phyloP scores from a whole-genome alignment of 371 early-diverging fungal species.

The Mortierella sp. region DNA sequence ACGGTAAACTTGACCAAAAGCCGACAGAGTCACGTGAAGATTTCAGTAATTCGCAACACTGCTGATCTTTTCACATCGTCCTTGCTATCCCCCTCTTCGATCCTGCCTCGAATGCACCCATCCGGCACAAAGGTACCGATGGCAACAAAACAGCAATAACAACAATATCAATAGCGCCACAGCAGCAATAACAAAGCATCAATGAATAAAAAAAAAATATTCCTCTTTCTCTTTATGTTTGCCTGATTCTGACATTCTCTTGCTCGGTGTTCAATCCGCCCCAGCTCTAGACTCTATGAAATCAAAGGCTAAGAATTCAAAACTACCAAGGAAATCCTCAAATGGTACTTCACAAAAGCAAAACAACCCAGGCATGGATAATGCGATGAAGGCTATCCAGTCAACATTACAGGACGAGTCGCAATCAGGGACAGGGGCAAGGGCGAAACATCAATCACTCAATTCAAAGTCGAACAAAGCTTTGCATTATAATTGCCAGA shows the following conservation, averaged over 20 bases:
- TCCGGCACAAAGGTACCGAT: constrained; percentile 4
- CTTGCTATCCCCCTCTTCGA: not conserved
- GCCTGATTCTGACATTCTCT: not conserved
- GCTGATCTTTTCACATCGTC: too few species aligned
- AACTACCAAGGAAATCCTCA: constrained; percentile 25
- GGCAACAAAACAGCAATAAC: not conserved
- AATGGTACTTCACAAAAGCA: constrained; percentile 8
- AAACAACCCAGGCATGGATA: constrained; percentile 1
- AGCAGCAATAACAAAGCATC: too few species aligned
- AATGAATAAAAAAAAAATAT: not conserved
- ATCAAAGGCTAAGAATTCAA: constrained; percentile 34
- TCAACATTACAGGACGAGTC: not conserved
- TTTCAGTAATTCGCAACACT: too few species aligned
- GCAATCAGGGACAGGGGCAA: constrained; percentile 1
- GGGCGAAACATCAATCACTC: too few species aligned
- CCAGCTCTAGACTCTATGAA: constrained; percentile 27
- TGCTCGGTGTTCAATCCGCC: too few species aligned
- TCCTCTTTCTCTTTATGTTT: not conserved
- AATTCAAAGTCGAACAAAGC: not conserved
- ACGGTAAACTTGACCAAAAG: too few species aligned
- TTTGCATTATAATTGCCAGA: not conserved
- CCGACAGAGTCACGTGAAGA: too few species aligned
- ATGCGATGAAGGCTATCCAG: not conserved
- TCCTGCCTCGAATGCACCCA: constrained; percentile 8
- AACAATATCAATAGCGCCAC: too few species aligned